A percentile compares a stretch with the other conserved stretches of the same genome.
phyloP scores from a whole-genome alignment of 768 basidiomycete genomes.

The Mycena sanguinolenta region DNA sequence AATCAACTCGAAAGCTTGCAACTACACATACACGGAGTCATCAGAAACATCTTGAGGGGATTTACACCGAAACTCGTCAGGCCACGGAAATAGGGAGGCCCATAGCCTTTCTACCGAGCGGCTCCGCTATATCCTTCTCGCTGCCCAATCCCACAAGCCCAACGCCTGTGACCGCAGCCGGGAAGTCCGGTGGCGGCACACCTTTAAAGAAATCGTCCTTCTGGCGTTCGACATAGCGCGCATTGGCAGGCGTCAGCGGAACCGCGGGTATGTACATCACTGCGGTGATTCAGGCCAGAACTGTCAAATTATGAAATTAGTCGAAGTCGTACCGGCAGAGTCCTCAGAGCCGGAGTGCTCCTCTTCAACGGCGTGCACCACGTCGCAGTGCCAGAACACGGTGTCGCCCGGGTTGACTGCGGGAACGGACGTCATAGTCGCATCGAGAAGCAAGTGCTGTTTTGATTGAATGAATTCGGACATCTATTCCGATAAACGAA shows the following conservation, averaged over 20 bases:
- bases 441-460: slow-evolving; percentile 62
- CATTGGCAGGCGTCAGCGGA: slow-evolving; percentile 73
- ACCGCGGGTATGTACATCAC: slow-evolving; percentile 88
- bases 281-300: slow-evolving; percentile 37
- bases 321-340: slow-evolving; percentile 54
- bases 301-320: not conserved
- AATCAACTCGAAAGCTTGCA: not conserved
- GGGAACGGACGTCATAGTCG: slow-evolving; percentile 75
- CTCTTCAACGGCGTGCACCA: slow-evolving; percentile 46
- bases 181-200: slow-evolving; percentile 81
- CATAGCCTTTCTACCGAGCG: slow-evolving; percentile 57
- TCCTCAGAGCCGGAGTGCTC: slow-evolving; percentile 60
- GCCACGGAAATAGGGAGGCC: slow-evolving; percentile 49
- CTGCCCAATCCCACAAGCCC: slow-evolving; percentile 52
- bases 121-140: slow-evolving; percentile 51
- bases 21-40: not conserved
- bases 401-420: slow-evolving; percentile 75
- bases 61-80: slow-evolving; percentile 21
- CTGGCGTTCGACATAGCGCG: slow-evolving; percentile 72
- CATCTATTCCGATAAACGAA: slow-evolving; percentile 45
- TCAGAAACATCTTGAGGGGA: not conserved
- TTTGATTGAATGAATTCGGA: slow-evolving; percentile 52
- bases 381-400: slow-evolving; percentile 74
- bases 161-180: slow-evolving; percentile 55
- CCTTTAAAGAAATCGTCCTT: slow-evolving; percentile 71